A percentile compares a stretch with the other conserved stretches of the same genome.
Conservation (phyloP, 768 basidiomycete genomes). For the Leccinellum albellum region DNA sequence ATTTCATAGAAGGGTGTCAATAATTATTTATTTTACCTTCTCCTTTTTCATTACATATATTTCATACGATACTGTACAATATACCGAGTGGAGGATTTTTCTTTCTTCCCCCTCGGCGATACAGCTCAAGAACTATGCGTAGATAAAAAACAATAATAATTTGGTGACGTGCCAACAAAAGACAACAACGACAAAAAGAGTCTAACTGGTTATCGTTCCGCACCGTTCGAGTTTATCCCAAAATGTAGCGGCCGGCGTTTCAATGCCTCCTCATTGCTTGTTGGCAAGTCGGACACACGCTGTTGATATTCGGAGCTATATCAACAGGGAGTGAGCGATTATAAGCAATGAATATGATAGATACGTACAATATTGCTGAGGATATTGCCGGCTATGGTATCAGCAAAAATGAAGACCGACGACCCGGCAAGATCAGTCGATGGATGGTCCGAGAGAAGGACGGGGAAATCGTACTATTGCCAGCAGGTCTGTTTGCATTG, state of each 20-base stretch:
- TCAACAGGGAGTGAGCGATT: background rate
- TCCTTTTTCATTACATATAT: background rate
- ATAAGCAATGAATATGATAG: background rate
- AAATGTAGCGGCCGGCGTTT: constrained; percentile 1
- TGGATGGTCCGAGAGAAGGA: background rate
- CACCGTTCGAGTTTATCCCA: background rate
- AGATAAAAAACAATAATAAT: constrained; percentile 20
- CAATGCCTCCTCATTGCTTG: constrained; percentile 24
- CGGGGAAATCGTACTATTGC: constrained; percentile 41
- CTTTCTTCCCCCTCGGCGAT: constrained; percentile 17
- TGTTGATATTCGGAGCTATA: constrained; percentile 42
- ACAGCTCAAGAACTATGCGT: constrained; percentile 25
- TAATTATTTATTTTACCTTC: constrained; percentile 7
- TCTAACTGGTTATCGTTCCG: constrained; percentile 8
- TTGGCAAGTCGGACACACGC: constrained; percentile 40
- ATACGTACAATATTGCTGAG: constrained; percentile 44
- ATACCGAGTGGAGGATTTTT: background rate
- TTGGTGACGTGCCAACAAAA: constrained; percentile 17
- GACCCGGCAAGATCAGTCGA: background rate
- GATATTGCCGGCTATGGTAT: constrained; percentile 37
- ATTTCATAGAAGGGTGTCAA: constrained; percentile 7
- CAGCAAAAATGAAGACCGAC: background rate
- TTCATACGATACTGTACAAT: constrained; percentile 11
- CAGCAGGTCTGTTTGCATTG: constrained; percentile 43
- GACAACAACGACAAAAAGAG: background rate